Evolutionary conservation across 2,329 filamentous ascomycete genomes (phyloP).

Genomic region (Dactylellina cionopaga): DNA sequence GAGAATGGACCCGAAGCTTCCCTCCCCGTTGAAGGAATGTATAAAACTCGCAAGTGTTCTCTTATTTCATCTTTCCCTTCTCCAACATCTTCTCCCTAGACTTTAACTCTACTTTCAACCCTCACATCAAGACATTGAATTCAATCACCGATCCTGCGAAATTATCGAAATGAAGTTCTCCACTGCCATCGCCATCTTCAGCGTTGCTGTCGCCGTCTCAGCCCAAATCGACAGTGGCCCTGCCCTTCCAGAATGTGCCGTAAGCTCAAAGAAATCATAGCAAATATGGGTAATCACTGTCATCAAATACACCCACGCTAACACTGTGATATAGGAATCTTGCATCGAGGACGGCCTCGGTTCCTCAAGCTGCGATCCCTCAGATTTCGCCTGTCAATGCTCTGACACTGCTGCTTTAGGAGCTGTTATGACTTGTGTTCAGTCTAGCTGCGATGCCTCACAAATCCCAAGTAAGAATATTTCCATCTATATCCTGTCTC

Average conservation of each 20-base stretch:
- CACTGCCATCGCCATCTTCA: neutral
- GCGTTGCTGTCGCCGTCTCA: conserved; percentile 2
- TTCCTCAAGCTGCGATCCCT: conserved; percentile 30
- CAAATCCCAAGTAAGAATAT: conserved; percentile 29
- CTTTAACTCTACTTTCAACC: neutral
- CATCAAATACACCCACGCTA: neutral
- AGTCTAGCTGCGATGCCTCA: conserved; percentile 9
- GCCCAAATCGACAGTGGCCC: conserved; percentile 9
- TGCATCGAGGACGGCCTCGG: conserved; percentile 36
- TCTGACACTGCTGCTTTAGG: conserved; percentile 23
- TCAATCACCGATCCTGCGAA: no score
- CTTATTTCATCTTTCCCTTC: neutral
- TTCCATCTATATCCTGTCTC: neutral
- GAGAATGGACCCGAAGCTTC: no score
- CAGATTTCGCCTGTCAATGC: conserved; percentile 40
- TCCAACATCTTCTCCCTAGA: neutral
- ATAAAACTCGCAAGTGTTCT: neutral
- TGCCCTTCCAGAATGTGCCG: conserved; percentile 39
- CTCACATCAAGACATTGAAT: no score
- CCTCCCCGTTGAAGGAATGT: no score
- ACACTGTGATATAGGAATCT: neutral
- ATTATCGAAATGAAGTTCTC: conserved; percentile 27
- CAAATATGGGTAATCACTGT: neutral
- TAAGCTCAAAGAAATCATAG: conserved; percentile 6
- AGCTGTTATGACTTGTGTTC: conserved; percentile 28